phyloP scores from a whole-genome alignment of 768 basidiomycete genomes.

The Lactarius vividus region DNA sequence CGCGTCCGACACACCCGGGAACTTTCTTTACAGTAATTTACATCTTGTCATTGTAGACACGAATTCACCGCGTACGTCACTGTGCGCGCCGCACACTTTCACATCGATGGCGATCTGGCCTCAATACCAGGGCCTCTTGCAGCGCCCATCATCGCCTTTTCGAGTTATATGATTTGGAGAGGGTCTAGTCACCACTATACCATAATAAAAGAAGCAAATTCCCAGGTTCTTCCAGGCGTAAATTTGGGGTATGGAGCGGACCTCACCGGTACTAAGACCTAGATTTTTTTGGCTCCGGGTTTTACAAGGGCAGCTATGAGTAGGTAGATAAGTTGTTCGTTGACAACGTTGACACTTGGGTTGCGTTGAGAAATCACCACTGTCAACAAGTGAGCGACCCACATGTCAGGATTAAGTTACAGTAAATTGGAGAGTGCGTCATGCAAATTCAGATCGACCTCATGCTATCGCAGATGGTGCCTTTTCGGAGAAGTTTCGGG shows the following conservation, averaged over 20 bases:
- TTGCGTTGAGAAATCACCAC: no score
- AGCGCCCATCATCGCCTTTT: background rate
- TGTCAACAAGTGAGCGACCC: no score
- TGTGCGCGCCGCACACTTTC: background rate
- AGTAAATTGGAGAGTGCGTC: background rate
- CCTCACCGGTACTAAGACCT: background rate
- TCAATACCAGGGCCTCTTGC: background rate
- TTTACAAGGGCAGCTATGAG: background rate
- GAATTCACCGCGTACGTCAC: background rate
- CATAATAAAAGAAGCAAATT: no score
- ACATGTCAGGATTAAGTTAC: background rate
- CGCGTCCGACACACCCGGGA: no score
- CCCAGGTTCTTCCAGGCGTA: background rate
- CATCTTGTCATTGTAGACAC: no score
- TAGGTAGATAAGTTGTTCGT: no score
- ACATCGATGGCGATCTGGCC: background rate
- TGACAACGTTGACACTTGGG: no score
- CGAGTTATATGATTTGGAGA: background rate
- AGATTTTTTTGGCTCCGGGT: background rate
- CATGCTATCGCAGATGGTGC: background rate
- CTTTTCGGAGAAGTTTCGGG: background rate
- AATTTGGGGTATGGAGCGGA: background rate
- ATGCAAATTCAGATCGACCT: background rate
- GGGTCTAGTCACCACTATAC: background rate
- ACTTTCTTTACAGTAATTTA: no score